Evolutionary conservation across 805 yeast species (phyloP).

Genomic region (Limtongozyma cylindracea): DNA sequence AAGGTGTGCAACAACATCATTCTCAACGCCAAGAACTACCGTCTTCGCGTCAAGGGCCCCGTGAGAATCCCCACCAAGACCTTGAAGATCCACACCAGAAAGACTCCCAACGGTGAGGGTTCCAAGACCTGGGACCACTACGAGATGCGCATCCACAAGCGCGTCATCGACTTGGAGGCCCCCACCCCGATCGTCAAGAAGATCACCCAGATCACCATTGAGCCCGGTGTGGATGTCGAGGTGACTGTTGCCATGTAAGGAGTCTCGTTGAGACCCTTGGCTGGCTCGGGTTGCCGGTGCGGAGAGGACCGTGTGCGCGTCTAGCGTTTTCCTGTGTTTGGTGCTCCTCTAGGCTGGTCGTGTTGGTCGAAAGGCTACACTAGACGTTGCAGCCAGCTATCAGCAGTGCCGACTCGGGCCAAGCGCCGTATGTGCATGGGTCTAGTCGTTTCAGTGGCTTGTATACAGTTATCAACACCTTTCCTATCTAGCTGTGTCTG

Average conservation of each 20-base stretch:
- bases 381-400: too few relatives aligned
- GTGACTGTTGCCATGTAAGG: slow-evolving; percentile 73
- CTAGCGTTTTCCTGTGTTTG: too few relatives aligned
- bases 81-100: slow-evolving; percentile 95
- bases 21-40: slow-evolving; percentile 61
- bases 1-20: slow-evolving; percentile 82
- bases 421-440: too few relatives aligned
- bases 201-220: slow-evolving; percentile 93
- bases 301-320: too few relatives aligned
- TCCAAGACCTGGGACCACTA: slow-evolving; percentile 99
- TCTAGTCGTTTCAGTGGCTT: too few relatives aligned
- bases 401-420: too few relatives aligned
- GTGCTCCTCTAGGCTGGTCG: too few relatives aligned
- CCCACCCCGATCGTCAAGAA: slow-evolving; percentile 84
- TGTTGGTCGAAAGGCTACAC: too few relatives aligned
- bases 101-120: slow-evolving; percentile 99
- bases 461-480: too few relatives aligned
- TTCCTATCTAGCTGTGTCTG: too few relatives aligned
- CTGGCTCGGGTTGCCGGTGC: too few relatives aligned
- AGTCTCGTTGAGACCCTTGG: too few relatives aligned
- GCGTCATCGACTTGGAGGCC: slow-evolving; percentile 94
- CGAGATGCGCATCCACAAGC: slow-evolving; percentile 99
- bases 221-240: slow-evolving; percentile 98
- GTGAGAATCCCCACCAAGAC: slow-evolving; percentile 99
- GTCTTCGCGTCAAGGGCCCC: slow-evolving; percentile 92